Evolutionary conservation across 805 yeast genomes (phyloP).

Genomic region (Kodamaea sagamina): DNA sequence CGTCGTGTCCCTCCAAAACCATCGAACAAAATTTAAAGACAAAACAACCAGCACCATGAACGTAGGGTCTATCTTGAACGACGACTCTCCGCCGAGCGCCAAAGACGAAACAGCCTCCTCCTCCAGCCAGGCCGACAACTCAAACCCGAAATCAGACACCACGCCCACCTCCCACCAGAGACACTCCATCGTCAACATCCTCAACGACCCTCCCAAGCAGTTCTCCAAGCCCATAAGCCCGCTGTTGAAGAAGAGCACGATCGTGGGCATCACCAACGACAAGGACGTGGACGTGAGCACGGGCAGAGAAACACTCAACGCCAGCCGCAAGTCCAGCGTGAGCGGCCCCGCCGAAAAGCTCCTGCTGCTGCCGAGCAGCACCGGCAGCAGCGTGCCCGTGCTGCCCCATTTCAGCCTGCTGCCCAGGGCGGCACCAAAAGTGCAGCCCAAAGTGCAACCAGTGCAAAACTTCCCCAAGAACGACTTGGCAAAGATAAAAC

Average conservation of each 20-base stretch:
- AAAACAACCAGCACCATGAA: conserved; percentile 26
- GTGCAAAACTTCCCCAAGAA: conserved; percentile 19
- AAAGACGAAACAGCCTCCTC: conserved; percentile 8
- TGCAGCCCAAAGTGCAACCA: no score
- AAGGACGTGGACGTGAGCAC: conserved; percentile 44
- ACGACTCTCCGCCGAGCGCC: conserved; percentile 34
- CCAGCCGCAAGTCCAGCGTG: conserved; percentile 25
- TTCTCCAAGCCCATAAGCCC: conserved; percentile 9
- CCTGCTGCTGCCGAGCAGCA: conserved; percentile 5
- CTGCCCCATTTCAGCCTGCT: conserved; percentile 2
- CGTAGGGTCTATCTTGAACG: conserved; percentile 41
- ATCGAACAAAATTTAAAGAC: not conserved
- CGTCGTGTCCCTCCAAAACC: conserved; percentile 3
- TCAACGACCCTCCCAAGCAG: conserved; percentile 22
- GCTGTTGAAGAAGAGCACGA: conserved; percentile 20
- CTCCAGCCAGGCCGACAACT: not conserved
- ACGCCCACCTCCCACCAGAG: conserved; percentile 21
- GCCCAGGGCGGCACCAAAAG: no score
- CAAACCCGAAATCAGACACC: not conserved
- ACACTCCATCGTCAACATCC: conserved; percentile 32
- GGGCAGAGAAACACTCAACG: conserved; percentile 39
- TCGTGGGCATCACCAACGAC: conserved; percentile 43
- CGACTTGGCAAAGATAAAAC: conserved; percentile 30
- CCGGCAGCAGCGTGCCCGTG: conserved; percentile 12
- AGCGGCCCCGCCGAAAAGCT: conserved; percentile 20